Base-by-base conservation (phyloP, 805 yeast genomes). In the Kazachstania bromeliacearum region DNA sequence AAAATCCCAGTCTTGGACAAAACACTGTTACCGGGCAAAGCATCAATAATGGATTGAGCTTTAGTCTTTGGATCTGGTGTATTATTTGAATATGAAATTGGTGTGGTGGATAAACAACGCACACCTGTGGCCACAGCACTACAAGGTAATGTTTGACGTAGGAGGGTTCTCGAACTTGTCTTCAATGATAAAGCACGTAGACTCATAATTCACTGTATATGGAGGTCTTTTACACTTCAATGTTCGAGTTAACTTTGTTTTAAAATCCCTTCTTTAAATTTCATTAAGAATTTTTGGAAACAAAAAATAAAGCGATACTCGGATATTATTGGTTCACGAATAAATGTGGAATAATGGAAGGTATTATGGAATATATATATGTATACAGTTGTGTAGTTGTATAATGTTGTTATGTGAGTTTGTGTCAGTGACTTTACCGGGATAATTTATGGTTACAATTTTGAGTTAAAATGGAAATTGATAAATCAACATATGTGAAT, bases 1-100 rank as follows among this genome's bases (percentile, higher is more conserved):
- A 92, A 71, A 58, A 88, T 74, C 59, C 96, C 96, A 44, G 96
- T 85, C 77, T 92, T 92, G 49, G 96, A 76, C 51, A 89, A 64
- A 51, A 75, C 70, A 56, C 77, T 75, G 77, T 75, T 80, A 62
- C 96, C 96, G 63, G 98, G 98, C 51, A 92, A 68, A 45, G 96
- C 85, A 57, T 83, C 88, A 55, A 89, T 77, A 64, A 89, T 77
- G 36, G 95, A 77, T 57, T 75, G 66, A 41, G 98, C 98, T 74
- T 85, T 85, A 51, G 79, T 73, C 71, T 85, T 81, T 65, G 96
- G 95, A 55, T 88, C 95, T 14, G 16, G 24, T 8, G 14, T 19
- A 9, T 10, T 13, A 16, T 18, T 24, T 8, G 33, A 17, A 9
- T 29, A 24, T 12, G 14, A 20, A 12, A 23, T 24, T 24, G 61